These are phyloP conservation scores for Purshia tridentata DNA, from an alignment of 306 rosid species.

Conservation along the genomic window DNA sequence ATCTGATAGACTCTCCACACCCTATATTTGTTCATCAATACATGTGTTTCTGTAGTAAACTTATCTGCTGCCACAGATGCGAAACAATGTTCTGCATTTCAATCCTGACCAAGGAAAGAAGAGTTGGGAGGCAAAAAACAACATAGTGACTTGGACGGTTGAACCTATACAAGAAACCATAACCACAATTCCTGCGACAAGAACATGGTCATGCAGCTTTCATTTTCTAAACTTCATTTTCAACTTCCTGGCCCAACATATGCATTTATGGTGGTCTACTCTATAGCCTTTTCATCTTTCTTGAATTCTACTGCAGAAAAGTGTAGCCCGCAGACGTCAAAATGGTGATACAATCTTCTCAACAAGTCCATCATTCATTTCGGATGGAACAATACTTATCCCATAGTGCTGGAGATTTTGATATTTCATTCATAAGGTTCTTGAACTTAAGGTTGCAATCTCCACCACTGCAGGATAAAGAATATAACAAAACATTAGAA, in stretches of 20 bases:
- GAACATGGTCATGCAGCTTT: neutral
- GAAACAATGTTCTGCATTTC: conserved; percentile 7
- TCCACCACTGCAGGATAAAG: conserved; percentile 73
- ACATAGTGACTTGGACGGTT: neutral
- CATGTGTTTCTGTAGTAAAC: conserved; percentile 7
- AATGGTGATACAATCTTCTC: conserved; percentile 1
- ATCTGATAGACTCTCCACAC: conserved; percentile 11
- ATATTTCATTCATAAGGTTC: conserved; percentile 86
- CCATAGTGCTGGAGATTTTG: conserved; percentile 67
- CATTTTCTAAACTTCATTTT: conserved; percentile 1
- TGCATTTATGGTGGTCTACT: conserved; percentile 2
- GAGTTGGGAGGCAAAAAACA: conserved; percentile 7
- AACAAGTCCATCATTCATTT: conserved; percentile 60
- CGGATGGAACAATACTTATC: conserved; percentile 86
- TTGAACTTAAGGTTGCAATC: conserved; percentile 93
- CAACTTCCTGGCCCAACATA: neutral
- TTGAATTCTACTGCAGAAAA: neutral
- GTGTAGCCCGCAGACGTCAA: neutral
- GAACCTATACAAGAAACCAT: conserved; percentile 31
- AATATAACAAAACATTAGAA: conserved; percentile 17
- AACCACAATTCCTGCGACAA: neutral
- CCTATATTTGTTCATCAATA: conserved; percentile 1
- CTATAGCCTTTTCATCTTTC: neutral
- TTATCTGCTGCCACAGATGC: conserved; percentile 1
- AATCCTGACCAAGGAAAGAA: conserved; percentile 6